Base-by-base conservation (phyloP, 2,329 filamentous ascomycete species). In the Cylindrodendrum hubeiense region DNA sequence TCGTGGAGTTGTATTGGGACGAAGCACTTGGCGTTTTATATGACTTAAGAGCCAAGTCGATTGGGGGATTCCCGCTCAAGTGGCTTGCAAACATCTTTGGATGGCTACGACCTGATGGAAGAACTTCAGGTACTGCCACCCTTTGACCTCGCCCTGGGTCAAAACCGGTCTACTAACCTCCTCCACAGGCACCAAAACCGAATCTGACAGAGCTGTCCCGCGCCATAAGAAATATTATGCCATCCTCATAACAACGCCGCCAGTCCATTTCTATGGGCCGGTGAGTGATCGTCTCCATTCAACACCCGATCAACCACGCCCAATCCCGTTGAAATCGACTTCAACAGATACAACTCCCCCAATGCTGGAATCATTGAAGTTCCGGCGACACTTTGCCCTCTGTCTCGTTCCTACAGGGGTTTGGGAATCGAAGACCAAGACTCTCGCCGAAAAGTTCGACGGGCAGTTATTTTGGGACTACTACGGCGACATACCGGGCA, bases 401-500 rank as follows among this genome's bases (percentile, higher is more conserved):
- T 62, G 59, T 8, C 51, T 62, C 8, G 21, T 62, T 7, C 44
- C 59, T 21, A 44, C 44, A 4, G 51, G 41, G 5, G 17, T 62
- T 10, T 62, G 59, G 59, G 39, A 33, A 41, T 62, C 58, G 13
- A 49, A 44, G 17, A 50, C 21, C 43, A 62, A 34, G 34, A 55
- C 59, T 3, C 57, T 62, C 24, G 21, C 19, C 0, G 44, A 62
- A 21, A 62, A 56, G 24, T 21, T 62, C 19, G 15, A 62, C 7
- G 51, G 34, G 1, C 59, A 62, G 26, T 34, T 41, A n/a, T 62
- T 62, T 19, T 62, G 51, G 59, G 59, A 55, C 17, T 62, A 62
- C 34, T 62, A 33, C 34, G 49, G 44, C 26, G 44, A 56, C 2
- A 17, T 10, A n/a, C 3, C 26, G 6, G 22, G 26, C 10, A 37